A percentile compares a stretch with the other conserved stretches of the same genome.
phyloP scores from a whole-genome alignment of 371 early-diverging fungal genomes.

The Umbelopsis sp. region DNA sequence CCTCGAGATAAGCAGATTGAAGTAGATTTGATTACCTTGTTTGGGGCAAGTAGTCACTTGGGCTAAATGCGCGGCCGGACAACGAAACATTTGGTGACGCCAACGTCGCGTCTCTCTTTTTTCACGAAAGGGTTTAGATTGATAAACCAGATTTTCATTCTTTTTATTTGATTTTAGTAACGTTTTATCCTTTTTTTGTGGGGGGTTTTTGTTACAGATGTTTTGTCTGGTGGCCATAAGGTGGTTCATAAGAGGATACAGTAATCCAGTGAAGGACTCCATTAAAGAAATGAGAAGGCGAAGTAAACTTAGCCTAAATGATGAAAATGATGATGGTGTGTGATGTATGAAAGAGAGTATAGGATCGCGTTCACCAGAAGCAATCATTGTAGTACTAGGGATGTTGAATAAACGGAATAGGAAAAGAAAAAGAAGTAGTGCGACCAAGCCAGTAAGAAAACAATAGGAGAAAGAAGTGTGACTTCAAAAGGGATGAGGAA shows the following conservation, averaged over 20 bases:
- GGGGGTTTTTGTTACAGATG: slow-evolving; percentile 40
- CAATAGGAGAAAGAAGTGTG: not conserved
- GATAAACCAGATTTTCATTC: slow-evolving; percentile 27
- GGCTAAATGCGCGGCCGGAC: too few relatives aligned
- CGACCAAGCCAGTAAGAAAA: slow-evolving; percentile 11
- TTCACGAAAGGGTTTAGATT: slow-evolving; percentile 16
- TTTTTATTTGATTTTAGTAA: slow-evolving; percentile 21
- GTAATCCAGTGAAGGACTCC: slow-evolving; percentile 27
- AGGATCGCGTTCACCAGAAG: not conserved
- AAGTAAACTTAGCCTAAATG: slow-evolving; percentile 7
- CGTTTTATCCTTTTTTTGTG: slow-evolving; percentile 26
- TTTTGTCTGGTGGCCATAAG: slow-evolving; percentile 37
- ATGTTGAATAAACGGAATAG: not conserved
- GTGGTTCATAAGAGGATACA: slow-evolving; percentile 23
- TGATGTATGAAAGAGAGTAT: not conserved
- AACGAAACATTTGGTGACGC: too few relatives aligned
- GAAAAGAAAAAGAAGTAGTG: not conserved
- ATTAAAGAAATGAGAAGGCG: not conserved
- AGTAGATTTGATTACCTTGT: too few relatives aligned
- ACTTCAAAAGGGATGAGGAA: not conserved
- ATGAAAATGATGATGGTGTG: not conserved
- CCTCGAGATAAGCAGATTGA: too few relatives aligned
- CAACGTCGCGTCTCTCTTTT: too few relatives aligned
- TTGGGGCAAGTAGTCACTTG: too few relatives aligned
- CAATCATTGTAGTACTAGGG: slow-evolving; percentile 2